Evolutionary conservation across 2,329 filamentous ascomycete genomes (phyloP).

Genomic region (Neonectria hederae): DNA sequence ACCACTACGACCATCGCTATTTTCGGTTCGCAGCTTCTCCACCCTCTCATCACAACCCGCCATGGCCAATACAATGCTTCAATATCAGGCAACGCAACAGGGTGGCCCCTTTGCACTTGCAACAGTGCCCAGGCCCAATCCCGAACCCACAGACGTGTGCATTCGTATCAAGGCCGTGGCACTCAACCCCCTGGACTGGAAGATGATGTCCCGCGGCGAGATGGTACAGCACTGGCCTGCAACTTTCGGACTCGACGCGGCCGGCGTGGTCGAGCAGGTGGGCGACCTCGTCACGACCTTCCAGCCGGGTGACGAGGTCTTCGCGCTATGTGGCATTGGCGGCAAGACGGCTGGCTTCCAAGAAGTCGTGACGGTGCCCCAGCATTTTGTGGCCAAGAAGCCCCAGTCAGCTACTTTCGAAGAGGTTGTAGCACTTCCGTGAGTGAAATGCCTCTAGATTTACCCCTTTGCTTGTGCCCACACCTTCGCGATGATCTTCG

Average conservation of each 20-base stretch:
- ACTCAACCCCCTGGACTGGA: constrained; percentile 37
- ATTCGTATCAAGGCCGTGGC: constrained; percentile 35
- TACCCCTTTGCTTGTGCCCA: background rate
- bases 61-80: constrained; percentile 27
- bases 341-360: constrained; percentile 34
- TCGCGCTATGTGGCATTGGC: constrained; percentile 32
- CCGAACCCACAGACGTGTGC: constrained; percentile 27
- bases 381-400: constrained; percentile 33
- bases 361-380: constrained; percentile 32
- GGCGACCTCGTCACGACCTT: constrained; percentile 34
- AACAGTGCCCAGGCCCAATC: constrained; percentile 23
- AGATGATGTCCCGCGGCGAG: constrained; percentile 32
- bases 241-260: constrained; percentile 31
- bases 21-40: background rate
- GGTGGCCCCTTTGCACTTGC: constrained; percentile 31
- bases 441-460: constrained; percentile 5
- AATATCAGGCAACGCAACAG: constrained; percentile 29
- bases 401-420: constrained; percentile 26
- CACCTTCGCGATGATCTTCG: background rate
- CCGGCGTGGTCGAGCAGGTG: constrained; percentile 38
- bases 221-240: constrained; percentile 32
- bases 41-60: background rate
- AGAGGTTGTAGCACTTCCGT: constrained; percentile 32
- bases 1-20: too few species aligned
- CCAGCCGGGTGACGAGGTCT: constrained; percentile 53